Base-by-base conservation (phyloP, 352 stramenopile genomes). In the Globisporangium spinosum region DNA sequence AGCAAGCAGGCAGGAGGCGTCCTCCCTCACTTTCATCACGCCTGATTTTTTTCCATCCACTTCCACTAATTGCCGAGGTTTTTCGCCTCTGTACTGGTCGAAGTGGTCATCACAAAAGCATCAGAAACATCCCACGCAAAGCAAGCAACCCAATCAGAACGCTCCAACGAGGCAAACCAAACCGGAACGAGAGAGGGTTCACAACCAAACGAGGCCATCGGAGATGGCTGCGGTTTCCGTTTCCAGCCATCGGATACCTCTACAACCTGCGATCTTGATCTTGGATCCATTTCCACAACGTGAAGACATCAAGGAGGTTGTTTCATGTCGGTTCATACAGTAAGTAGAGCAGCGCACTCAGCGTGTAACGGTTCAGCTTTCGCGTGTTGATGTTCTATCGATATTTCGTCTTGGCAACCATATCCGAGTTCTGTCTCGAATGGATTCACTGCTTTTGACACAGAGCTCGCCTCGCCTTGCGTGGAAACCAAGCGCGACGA, bases 251-350 rank as follows among this genome's bases (percentile, higher is more conserved):
- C 40, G 35, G 35, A 17, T 22, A 10, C 17, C 1, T 22, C 17
- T 3, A 22, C 43, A 51, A 51, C 43, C 43, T 51, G 43, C 43
- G 43, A 51, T 51, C 43, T 51, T 51, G 43, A 51, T 51, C 43
- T 51, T 51, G 17, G 43, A 51, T 51, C 43, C 43, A 22, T 51
- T 51, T 51, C 43, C 43, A 51, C 43, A 51, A 51, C 43, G 43
- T 22, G 43, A 51, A 51, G 43, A 23, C 43, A 51, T 51, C 17
- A 45, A 43, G 35, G 35, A 9, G 4, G 4, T 32, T 32, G 29
- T 3, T 32, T 32, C 29, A 32, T 32, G 29, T 32, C 29, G 29
- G 29, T 29, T 29, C 27, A 29, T 29, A 29, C 2, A 29, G 27
- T 6, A 32, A 32, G 29, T 32, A 17, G 35, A 43, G 13, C 35